Base-by-base conservation (phyloP, 495 filamentous ascomycete species). In the Aspergillus ellipticus region DNA sequence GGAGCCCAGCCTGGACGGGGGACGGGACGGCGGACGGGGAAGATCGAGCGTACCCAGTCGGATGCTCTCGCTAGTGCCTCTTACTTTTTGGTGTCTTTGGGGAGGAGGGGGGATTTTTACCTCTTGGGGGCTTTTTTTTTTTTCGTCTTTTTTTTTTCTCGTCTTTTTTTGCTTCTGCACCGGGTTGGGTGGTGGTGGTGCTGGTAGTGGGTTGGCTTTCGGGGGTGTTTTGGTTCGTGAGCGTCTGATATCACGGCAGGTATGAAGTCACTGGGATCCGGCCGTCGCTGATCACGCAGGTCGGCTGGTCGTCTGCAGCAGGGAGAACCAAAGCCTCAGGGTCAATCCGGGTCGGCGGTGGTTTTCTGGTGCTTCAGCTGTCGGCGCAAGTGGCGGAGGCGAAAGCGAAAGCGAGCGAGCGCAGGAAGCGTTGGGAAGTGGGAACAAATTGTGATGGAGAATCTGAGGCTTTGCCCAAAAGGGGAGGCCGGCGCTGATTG, bases 381-480 rank as follows among this genome's bases (percentile, higher is more conserved):
- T 47, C 49, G 43, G 48, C 21, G 51, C 26, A 55, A 51, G 59
- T 61, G 59, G 59, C 54, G 53, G 53, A 61, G 54, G 58, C 58
- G 43, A 54, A 56, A 37, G 33, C 45, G 21, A 51, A 26, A 35
- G 29, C 35, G 20, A 24, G 45, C 10, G 17, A 20, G 19, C 29
- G 15, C n/a, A 37, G 35, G 49, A 16, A 53, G 51, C 10, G 37
- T 35, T 61, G 59, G 54, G 50, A 54, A 57, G 54, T 56, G 58
- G 58, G 41, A 39, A 53, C 58, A 49, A 49, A 56, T 20, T 54
- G 54, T 49, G 51, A 60, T 56, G 58, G 58, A 26, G 58, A 56
- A 35, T n/a, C 46, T 56, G 58, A 60, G 49, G 53, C 58, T 60
- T 60, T 56, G 58, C 58, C 56, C 31, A 61, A 54, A 61, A 47